Evolutionary conservation across 2,329 filamentous ascomycete genomes (phyloP), one percentile per base, ranked within the genome.

Genomic region (Penicillium thymicola): DNA sequence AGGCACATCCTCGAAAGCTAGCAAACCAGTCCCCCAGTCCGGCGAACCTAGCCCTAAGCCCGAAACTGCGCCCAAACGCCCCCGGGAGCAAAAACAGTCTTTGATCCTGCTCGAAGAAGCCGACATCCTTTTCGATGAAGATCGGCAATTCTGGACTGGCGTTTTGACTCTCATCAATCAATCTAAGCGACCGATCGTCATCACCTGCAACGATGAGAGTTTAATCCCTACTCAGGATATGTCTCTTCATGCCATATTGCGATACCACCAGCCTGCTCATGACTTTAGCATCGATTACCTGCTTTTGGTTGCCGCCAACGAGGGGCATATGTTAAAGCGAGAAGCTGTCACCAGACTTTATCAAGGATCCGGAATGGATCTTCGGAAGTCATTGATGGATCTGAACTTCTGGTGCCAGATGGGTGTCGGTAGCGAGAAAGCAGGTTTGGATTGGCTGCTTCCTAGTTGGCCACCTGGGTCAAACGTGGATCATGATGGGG

Each of bases 321-420:
- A 99, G 75, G 94, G 94, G 0, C 94, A 99, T 72, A 76, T 90
- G 1, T 76, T 99, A 13, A 75, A 81, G 38, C 83, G 90, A 40
- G 72, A 83, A 27, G 85, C 90, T 0, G 81, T 96, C 0, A 79
- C 82, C 50, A 78, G 83, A 7, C 80, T 99, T 2, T 96, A 92
- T 67, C 79, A 82, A 51, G 84, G 85, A 14, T 88, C 89, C 51
- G 72, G 81, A 2, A 75, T 81, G 28, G 94, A 99, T 70, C 76
- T 99, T 13, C 86, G 94, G 53, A 90, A 88, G 23, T 87, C 88
- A 2, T 85, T 99, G 47, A 86, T 83, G 54, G 92, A 97, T 59
- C 81, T 99, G 28, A 88, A 96, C 70, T 94, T 95, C 70, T 99
- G 93, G 93, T 99, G 95, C 71, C 94, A 99, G 71, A 92, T 97